Percentiles rank a stretch among this genome's conserved stretches.
phyloP scores from a whole-genome alignment of 2,329 filamentous ascomycete genomes.

The Aspergillus sp. region DNA sequence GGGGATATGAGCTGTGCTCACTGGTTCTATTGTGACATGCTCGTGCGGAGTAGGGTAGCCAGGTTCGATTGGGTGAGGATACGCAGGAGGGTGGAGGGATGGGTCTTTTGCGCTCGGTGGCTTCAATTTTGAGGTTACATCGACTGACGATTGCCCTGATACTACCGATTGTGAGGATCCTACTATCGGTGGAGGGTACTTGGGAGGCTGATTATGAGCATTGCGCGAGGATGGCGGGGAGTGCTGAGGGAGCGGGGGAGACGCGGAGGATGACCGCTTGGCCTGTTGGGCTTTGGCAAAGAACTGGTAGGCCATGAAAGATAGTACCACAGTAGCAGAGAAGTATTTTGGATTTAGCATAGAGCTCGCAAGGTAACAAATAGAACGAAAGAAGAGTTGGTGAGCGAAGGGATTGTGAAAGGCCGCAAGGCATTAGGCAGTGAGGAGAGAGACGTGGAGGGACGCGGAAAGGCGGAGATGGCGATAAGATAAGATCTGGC shows the following conservation, averaged over 20 bases:
- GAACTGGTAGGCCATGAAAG: constrained; percentile 43
- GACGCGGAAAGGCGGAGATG: constrained; percentile 38
- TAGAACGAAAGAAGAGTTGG: constrained; percentile 1
- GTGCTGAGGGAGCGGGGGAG: constrained; percentile 28
- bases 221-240: constrained; percentile 20
- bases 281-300: constrained; percentile 40
- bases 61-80: constrained; percentile 32
- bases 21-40: constrained; percentile 58
- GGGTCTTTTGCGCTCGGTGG: constrained; percentile 31
- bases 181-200: constrained; percentile 36
- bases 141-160: constrained; percentile 22
- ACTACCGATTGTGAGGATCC: constrained; percentile 32
- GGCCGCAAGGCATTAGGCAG: constrained; percentile 15
- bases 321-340: not conserved
- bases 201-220: constrained; percentile 31
- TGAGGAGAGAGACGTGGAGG: constrained; percentile 8
- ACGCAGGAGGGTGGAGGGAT: constrained; percentile 35
- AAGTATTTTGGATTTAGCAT: not conserved
- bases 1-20: constrained; percentile 59
- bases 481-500: constrained; percentile 41
- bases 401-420: constrained; percentile 2
- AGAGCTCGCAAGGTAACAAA: not conserved
- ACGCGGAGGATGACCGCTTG: constrained; percentile 25
- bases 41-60: constrained; percentile 44
- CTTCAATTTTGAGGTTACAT: constrained; percentile 27